These are phyloP conservation scores for Neonothopanus nambi DNA, from an alignment of 1,284 basidiomycete genomes.

Conservation along the genomic window DNA sequence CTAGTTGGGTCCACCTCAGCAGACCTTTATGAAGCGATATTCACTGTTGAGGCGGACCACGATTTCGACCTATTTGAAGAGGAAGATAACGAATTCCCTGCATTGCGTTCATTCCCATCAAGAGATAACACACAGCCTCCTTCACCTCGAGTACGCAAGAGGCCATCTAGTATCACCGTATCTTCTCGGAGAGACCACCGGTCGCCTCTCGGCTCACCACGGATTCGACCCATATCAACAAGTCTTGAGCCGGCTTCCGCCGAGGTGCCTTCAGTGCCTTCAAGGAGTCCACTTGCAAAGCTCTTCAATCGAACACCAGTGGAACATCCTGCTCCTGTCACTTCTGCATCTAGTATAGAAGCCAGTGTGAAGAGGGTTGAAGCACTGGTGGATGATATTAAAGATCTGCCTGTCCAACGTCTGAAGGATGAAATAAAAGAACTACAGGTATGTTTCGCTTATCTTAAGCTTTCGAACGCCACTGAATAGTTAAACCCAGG, in stretches of 20 bases:
- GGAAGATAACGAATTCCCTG: slow-evolving; percentile 32
- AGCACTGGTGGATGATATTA: slow-evolving; percentile 59
- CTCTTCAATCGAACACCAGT: slow-evolving; percentile 42
- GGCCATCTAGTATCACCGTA: slow-evolving; percentile 16
- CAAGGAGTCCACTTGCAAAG: slow-evolving; percentile 53
- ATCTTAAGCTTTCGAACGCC: background rate
- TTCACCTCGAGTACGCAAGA: slow-evolving; percentile 25
- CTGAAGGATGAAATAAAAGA: slow-evolving; percentile 81
- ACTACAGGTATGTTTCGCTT: slow-evolving; percentile 55
- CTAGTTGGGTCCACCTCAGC: slow-evolving; percentile 64
- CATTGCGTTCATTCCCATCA: slow-evolving; percentile 40
- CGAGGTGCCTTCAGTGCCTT: slow-evolving; percentile 24
- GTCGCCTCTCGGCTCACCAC: slow-evolving; percentile 22
- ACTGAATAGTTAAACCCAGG: slow-evolving; percentile 38
- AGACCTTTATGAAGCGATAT: slow-evolving; percentile 74
- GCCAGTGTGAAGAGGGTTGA: slow-evolving; percentile 56
- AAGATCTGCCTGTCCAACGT: slow-evolving; percentile 58
- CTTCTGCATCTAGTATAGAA: slow-evolving; percentile 32
- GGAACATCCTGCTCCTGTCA: slow-evolving; percentile 5
- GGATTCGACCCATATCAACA: slow-evolving; percentile 15
- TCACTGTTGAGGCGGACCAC: slow-evolving; percentile 62
- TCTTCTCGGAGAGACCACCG: slow-evolving; percentile 12
- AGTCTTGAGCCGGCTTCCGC: slow-evolving; percentile 19
- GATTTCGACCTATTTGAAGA: slow-evolving; percentile 54
- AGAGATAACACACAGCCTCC: slow-evolving; percentile 35